phyloP scores from a whole-genome alignment of 148 eudicot genomes.

The Camellia sinensis region DNA sequence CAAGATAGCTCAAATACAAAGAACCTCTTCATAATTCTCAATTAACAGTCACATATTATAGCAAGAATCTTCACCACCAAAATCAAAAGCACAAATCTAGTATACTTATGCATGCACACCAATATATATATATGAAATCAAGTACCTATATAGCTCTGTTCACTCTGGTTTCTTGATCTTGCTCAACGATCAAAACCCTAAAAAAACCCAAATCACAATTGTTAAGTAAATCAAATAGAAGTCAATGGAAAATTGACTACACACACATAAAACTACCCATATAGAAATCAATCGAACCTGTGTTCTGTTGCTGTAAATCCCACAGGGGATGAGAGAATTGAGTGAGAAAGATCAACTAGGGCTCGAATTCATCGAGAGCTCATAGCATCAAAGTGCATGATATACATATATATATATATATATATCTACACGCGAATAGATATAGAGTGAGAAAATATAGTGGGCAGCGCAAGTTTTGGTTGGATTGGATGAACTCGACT shows the following conservation, averaged over 20 bases:
- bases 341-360: neutral
- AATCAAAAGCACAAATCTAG: neutral
- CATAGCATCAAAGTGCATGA: neutral
- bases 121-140: neutral
- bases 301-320: neutral
- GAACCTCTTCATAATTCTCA: too few relatives aligned
- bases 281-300: constrained; percentile 7
- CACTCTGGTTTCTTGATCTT: constrained; percentile 5
- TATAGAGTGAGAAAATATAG: neutral
- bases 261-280: neutral
- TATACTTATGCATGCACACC: neutral
- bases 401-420: neutral
- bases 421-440: neutral
- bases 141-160: neutral
- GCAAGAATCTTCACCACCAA: neutral
- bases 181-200: constrained; percentile 13
- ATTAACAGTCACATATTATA: too few relatives aligned
- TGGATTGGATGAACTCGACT: neutral
- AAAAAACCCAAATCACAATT: neutral
- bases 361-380: neutral
- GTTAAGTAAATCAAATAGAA: neutral
- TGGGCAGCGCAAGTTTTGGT: constrained; percentile 1
- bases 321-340: neutral
- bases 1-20: constrained; percentile 5
- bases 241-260: neutral